Conservation (phyloP, 768 basidiomycete genomes). For the Cystofilobasidium bisporidii region DNA sequence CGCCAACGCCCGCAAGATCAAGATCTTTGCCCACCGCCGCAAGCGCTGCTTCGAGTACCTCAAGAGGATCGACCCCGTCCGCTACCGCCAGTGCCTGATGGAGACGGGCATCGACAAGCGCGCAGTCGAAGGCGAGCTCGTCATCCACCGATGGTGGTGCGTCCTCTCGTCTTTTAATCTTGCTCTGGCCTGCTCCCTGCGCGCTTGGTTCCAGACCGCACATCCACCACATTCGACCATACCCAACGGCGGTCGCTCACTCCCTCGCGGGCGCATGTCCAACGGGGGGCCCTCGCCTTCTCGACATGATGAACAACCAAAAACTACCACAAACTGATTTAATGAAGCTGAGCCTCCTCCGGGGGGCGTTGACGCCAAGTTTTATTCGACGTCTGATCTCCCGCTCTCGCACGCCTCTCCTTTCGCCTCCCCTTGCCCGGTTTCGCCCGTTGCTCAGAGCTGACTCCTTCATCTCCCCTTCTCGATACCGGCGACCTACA, state of each 20-base stretch:
- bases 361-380: constrained; percentile 1
- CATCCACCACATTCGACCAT: background rate
- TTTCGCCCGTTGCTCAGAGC: background rate
- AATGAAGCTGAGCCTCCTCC: constrained; percentile 9
- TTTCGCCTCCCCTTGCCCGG: background rate
- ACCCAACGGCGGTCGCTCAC: no score
- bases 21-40: constrained; percentile 1
- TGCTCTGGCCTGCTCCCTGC: background rate
- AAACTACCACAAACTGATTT: constrained; percentile 3
- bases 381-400: constrained; percentile 7
- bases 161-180: background rate
- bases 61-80: constrained; percentile 20
- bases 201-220: background rate
- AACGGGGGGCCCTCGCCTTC: background rate
- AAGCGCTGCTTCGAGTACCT: constrained; percentile 23
- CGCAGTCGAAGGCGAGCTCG: constrained; percentile 25
- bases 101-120: constrained; percentile 28
- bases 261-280: background rate
- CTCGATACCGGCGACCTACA: background rate
- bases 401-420: background rate
- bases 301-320: constrained; percentile 6
- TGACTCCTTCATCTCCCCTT: background rate
- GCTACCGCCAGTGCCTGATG: constrained; percentile 27
- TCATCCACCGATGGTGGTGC: constrained; percentile 24
- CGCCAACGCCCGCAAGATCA: background rate